These are phyloP conservation scores for Anaeromyces robustus DNA, from an alignment of 192 early-diverging fungal genomes.

Conservation along the genomic window DNA sequence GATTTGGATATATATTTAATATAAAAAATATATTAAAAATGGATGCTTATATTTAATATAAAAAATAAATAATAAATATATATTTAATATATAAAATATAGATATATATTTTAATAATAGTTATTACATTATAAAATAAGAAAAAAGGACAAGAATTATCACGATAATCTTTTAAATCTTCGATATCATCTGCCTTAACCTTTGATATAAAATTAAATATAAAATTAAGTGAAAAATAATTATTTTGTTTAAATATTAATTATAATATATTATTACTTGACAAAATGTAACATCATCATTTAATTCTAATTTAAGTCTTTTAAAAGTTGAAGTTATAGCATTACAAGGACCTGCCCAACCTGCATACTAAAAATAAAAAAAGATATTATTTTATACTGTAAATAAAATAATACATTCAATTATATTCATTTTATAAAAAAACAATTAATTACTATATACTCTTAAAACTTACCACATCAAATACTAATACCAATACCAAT, in stretches of 20 bases:
- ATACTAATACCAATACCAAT: too few species aligned
- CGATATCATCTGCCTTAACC: conserved; percentile 31
- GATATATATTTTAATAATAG: neutral
- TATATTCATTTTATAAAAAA: too few species aligned
- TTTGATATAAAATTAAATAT: neutral
- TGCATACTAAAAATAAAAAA: neutral
- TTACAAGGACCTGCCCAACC: conserved; percentile 29
- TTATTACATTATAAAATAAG: conserved; percentile 19
- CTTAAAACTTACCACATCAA: too few species aligned
- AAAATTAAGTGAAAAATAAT: too few species aligned
- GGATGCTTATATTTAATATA: too few species aligned
- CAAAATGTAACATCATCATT: conserved; percentile 26
- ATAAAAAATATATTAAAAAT: too few species aligned
- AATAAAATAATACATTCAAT: too few species aligned
- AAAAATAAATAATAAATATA: too few species aligned
- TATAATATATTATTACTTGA: conserved; percentile 13
- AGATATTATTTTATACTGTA: too few species aligned
- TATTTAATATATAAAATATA: too few species aligned
- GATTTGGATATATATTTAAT: too few species aligned
- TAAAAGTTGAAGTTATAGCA: conserved; percentile 38
- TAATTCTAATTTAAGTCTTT: conserved; percentile 35
- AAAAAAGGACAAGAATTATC: conserved; percentile 45
- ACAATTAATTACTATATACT: too few species aligned
- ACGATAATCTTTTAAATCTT: conserved; percentile 18
- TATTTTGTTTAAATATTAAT: neutral